Conservation (phyloP, 2,329 filamentous ascomycete genomes). For the Lecanicillium sp. region DNA sequence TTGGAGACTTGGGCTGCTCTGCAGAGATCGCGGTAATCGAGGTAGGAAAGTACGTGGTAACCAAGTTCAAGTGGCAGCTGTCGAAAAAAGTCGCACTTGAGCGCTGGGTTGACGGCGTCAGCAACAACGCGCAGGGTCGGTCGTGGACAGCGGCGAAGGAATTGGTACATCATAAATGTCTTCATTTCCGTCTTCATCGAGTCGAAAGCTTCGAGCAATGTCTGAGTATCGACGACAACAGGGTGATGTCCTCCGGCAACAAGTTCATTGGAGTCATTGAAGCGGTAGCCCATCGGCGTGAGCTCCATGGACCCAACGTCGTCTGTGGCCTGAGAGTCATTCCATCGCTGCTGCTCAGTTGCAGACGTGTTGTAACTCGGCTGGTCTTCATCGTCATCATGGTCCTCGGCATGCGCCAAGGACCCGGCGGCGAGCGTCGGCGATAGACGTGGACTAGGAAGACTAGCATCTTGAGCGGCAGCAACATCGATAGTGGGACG, state of each 20-base stretch:
- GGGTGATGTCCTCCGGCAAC: conserved; percentile 17
- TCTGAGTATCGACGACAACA: conserved; percentile 68
- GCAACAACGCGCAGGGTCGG: conserved; percentile 85
- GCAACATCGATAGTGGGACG: conserved; percentile 57
- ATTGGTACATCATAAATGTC: conserved; percentile 93
- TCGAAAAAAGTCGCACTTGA: conserved; percentile 89
- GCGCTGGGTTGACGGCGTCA: conserved; percentile 81
- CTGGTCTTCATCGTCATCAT: conserved; percentile 30
- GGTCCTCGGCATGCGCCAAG: conserved; percentile 37
- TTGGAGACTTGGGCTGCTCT: conserved; percentile 89
- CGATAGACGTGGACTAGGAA: conserved; percentile 90
- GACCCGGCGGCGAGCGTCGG: conserved; percentile 73
- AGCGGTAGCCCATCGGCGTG: conserved; percentile 15
- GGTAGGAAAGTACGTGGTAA: conserved; percentile 77
- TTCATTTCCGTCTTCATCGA: conserved; percentile 87
- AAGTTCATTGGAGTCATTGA: conserved; percentile 17
- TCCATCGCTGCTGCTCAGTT: conserved; percentile 18
- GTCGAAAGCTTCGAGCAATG: conserved; percentile 84
- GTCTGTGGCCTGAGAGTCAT: conserved; percentile 33
- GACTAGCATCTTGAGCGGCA: conserved; percentile 76
- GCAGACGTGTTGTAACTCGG: conserved; percentile 19
- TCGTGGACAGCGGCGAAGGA: conserved; percentile 79
- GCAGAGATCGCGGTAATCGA: conserved; percentile 80
- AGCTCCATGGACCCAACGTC: conserved; percentile 19
- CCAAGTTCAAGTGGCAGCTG: conserved; percentile 80